Conservation (phyloP, 257 asterid genomes). For the Schizonepeta tenuifolia region DNA sequence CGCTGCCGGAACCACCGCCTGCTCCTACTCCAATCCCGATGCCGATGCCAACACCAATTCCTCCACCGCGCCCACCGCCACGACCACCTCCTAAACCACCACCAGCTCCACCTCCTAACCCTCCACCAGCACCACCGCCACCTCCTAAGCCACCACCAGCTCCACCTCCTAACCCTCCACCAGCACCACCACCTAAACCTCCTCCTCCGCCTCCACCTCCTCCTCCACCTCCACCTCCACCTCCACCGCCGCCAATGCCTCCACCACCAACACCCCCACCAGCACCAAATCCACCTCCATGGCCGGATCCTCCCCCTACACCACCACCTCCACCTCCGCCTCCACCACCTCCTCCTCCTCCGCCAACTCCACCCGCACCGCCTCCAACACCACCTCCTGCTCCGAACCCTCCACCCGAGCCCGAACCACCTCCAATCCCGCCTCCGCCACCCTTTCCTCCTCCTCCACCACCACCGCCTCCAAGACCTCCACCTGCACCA, state of each 20-base stretch:
- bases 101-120: slow-evolving; percentile 35
- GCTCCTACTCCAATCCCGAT: slow-evolving; percentile 46
- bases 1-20: slow-evolving; percentile 41
- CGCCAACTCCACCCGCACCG: slow-evolving; percentile 42
- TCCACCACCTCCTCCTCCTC: slow-evolving; percentile 33
- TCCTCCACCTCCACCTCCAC: slow-evolving; percentile 46
- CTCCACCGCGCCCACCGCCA: slow-evolving; percentile 37
- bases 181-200: slow-evolving; percentile 49
- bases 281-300: slow-evolving; percentile 42
- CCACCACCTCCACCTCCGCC: slow-evolving; percentile 44
- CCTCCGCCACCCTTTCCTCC: slow-evolving; percentile 38
- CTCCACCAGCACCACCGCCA: slow-evolving; percentile 43
- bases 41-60: slow-evolving; percentile 41
- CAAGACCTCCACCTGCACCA: slow-evolving; percentile 41
- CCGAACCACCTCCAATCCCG: slow-evolving; percentile 37
- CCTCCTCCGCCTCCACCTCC: slow-evolving; percentile 45
- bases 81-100: slow-evolving; percentile 38
- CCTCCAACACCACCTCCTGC: slow-evolving; percentile 44
- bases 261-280: slow-evolving; percentile 47
- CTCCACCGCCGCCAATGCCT: slow-evolving; percentile 31
- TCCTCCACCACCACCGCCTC: slow-evolving; percentile 37
- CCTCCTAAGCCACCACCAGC: slow-evolving; percentile 47
- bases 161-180: slow-evolving; percentile 45
- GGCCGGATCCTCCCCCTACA: slow-evolving; percentile 44
- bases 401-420: slow-evolving; percentile 43